These are phyloP conservation scores for Bauhinia variegata DNA, from an alignment of 306 rosid genomes.

Conservation along the genomic window DNA sequence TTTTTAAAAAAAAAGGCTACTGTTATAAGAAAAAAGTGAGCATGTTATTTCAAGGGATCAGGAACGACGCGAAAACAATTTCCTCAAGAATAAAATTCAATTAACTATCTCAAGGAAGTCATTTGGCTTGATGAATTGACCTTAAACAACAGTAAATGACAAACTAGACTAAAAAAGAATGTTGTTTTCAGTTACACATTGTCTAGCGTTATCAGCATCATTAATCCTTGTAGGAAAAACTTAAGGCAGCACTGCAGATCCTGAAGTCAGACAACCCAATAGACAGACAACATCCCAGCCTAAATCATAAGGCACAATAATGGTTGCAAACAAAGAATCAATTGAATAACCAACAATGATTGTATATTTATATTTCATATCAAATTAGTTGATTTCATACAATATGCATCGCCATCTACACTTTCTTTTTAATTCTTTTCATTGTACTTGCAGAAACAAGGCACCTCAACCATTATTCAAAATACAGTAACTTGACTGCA, in stretches of 20 bases:
- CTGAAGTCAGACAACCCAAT: slow-evolving; percentile 23
- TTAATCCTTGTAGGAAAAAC: neutral
- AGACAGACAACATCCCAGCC: neutral
- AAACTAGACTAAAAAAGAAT: neutral
- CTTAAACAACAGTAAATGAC: slow-evolving; percentile 2
- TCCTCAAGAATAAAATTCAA: neutral
- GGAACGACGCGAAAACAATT: too few relatives aligned
- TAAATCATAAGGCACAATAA: neutral
- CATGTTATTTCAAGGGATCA: too few relatives aligned
- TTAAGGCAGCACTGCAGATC: neutral
- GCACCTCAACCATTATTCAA: slow-evolving; percentile 19
- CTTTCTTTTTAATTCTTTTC: neutral
- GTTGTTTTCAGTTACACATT: neutral
- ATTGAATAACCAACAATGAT: neutral
- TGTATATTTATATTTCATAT: neutral
- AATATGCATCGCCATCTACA: neutral
- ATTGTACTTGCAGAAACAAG: slow-evolving; percentile 5
- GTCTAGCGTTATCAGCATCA: neutral
- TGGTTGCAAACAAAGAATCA: too few relatives aligned
- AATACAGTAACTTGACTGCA: neutral
- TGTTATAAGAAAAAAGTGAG: neutral
- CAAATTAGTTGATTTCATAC: neutral
- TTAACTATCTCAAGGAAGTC: neutral
- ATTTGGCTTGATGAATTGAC: slow-evolving; percentile 9
- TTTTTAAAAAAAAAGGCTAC: too few relatives aligned